Evolutionary conservation across 805 yeast species (phyloP).

Genomic region (Tetrapisispora nanseiensis): DNA sequence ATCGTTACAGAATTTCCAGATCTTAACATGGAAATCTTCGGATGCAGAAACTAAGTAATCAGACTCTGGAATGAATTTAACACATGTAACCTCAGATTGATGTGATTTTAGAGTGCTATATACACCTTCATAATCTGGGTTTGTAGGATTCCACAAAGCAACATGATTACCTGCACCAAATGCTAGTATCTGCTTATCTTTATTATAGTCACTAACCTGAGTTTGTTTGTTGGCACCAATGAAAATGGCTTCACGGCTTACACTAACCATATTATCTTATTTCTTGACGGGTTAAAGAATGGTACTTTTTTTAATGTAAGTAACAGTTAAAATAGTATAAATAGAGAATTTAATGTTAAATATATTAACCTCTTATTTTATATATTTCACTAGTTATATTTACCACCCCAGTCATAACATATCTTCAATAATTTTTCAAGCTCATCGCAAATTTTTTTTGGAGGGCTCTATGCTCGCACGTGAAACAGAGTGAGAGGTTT

Average conservation of each 20-base stretch:
- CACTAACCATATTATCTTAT: conserved; percentile 2
- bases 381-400: not conserved
- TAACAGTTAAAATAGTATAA: too few relatives aligned
- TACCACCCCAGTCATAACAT: too few relatives aligned
- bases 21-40: conserved; percentile 52
- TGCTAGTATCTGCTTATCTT: conserved; percentile 38
- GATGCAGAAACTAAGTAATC: conserved; percentile 47
- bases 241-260: conserved; percentile 45
- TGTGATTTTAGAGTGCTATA: conserved; percentile 51
- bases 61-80: conserved; percentile 43
- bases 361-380: too few relatives aligned
- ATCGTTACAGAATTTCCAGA: conserved; percentile 41
- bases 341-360: too few relatives aligned
- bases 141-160: conserved; percentile 61
- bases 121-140: conserved; percentile 36
- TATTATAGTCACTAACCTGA: conserved; percentile 45
- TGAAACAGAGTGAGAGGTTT: not conserved
- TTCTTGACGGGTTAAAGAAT: too few relatives aligned
- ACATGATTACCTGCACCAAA: conserved; percentile 61
- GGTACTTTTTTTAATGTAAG: too few relatives aligned
- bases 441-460: conserved; percentile 3
- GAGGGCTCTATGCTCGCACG: not conserved
- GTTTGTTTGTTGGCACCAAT: conserved; percentile 66
- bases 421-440: too few relatives aligned
- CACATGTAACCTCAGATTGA: conserved; percentile 53